Conservation (phyloP, 148 eudicot genomes). For the Talinum fruticosum region DNA sequence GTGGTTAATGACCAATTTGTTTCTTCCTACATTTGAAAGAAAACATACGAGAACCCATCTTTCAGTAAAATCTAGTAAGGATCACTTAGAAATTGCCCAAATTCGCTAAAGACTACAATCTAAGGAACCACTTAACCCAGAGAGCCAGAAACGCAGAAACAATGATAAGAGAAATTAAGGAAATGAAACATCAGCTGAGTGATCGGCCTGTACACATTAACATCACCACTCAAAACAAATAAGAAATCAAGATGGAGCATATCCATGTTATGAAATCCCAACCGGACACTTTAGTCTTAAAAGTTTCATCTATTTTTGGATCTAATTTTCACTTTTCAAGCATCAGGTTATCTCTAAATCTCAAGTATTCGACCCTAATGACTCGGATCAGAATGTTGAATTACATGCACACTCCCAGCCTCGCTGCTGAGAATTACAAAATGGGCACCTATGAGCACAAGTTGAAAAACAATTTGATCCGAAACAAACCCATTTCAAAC, state of each 20-base stretch:
- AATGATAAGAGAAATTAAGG: too few species aligned
- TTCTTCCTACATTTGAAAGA: slow-evolving; percentile 56
- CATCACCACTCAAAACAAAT: too few species aligned
- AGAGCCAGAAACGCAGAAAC: too few species aligned
- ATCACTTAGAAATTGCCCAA: not conserved
- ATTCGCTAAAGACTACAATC: too few species aligned
- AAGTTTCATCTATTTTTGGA: not conserved
- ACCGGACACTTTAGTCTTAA: not conserved
- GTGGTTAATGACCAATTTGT: slow-evolving; percentile 92
- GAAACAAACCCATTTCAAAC: not conserved
- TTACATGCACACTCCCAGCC: not conserved
- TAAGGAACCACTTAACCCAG: too few species aligned
- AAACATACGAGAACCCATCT: not conserved
- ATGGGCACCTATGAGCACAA: not conserved
- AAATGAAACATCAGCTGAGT: too few species aligned
- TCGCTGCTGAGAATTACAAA: not conserved
- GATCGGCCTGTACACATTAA: too few species aligned
- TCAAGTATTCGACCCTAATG: not conserved
- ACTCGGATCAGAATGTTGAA: too few species aligned
- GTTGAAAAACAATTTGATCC: not conserved
- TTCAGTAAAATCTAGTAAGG: not conserved
- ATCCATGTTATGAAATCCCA: too few species aligned
- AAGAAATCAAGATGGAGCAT: too few species aligned
- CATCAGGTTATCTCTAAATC: not conserved
- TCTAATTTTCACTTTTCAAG: not conserved